A percentile compares a stretch with the other conserved stretches of the same genome.
phyloP scores from a whole-genome alignment of 1,284 basidiomycete genomes.

The Mrakiaceae sp. region DNA sequence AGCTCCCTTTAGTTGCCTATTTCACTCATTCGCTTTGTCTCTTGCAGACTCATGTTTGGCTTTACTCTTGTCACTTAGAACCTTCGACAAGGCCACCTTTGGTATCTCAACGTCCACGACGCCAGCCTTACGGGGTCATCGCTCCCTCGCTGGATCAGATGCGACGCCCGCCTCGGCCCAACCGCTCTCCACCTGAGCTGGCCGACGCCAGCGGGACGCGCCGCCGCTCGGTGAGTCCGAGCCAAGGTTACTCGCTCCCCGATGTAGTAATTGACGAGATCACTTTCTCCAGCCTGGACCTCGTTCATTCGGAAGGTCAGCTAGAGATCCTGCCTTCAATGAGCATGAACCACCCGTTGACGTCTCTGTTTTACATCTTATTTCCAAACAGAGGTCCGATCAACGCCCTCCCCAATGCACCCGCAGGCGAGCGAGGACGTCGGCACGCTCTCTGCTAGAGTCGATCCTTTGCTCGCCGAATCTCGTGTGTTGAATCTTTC shows the following conservation, averaged over 20 bases:
- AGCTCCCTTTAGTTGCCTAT: too few species aligned
- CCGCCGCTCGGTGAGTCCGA: neutral
- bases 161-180: constrained; percentile 2
- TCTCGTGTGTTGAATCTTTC: neutral
- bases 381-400: neutral
- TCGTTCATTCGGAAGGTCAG: neutral
- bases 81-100: too few species aligned
- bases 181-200: constrained; percentile 1
- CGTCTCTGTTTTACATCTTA: neutral
- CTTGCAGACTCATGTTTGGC: too few species aligned
- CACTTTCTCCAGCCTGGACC: neutral
- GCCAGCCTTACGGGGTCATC: neutral
- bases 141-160: neutral
- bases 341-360: neutral
- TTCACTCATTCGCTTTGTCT: too few species aligned
- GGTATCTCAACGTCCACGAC: constrained; percentile 7
- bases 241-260: too few species aligned
- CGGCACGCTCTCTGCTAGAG: neutral
- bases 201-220: neutral
- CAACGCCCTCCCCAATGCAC: neutral
- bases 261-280: too few species aligned
- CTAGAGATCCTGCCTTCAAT: neutral
- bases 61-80: too few species aligned
- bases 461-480: neutral
- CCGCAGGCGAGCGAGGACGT: neutral